A percentile compares a stretch with the other conserved stretches of the same genome.
These are phyloP conservation scores for Planoprotostelium fungivorum DNA, from an alignment of 78 protist genomes.

Conservation along the genomic window DNA sequence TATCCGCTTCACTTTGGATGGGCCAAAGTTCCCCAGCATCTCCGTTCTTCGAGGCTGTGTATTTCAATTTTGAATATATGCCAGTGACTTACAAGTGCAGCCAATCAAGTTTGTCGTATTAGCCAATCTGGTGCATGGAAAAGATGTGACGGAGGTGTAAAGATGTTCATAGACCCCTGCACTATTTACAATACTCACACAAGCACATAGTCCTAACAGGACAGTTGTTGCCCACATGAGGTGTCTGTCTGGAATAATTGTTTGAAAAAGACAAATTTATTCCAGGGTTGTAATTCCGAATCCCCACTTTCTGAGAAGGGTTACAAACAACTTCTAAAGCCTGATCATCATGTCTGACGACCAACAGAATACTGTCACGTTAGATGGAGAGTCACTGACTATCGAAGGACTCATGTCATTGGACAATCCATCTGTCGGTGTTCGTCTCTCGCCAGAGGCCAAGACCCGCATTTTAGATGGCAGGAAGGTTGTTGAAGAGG, in stretches of 20 bases:
- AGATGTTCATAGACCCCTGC: background rate
- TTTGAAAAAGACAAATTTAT: no score
- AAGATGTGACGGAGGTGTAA: background rate
- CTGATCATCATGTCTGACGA: no score
- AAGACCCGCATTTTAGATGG: slow-evolving; percentile 31
- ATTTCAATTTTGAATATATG: no score
- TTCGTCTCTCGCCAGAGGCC: slow-evolving; percentile 19
- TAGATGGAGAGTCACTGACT: slow-evolving; percentile 36
- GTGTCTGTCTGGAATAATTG: no score
- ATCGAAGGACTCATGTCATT: slow-evolving; percentile 27
- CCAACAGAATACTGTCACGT: no score
- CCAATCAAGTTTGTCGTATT: background rate
- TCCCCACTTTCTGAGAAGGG: no score
- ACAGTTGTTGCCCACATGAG: no score
- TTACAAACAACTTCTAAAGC: no score
- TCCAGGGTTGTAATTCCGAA: no score
- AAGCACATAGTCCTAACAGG: no score
- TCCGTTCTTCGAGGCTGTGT: background rate
- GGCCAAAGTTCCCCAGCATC: background rate
- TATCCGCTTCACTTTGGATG: background rate
- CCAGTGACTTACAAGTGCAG: background rate
- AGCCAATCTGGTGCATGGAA: background rate
- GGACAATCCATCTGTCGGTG: slow-evolving; percentile 35
- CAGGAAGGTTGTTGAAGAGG: slow-evolving; percentile 45
- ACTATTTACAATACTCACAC: no score